phyloP scores from a whole-genome alignment of 306 rosid species.

The Sechiopsis laciniata region DNA sequence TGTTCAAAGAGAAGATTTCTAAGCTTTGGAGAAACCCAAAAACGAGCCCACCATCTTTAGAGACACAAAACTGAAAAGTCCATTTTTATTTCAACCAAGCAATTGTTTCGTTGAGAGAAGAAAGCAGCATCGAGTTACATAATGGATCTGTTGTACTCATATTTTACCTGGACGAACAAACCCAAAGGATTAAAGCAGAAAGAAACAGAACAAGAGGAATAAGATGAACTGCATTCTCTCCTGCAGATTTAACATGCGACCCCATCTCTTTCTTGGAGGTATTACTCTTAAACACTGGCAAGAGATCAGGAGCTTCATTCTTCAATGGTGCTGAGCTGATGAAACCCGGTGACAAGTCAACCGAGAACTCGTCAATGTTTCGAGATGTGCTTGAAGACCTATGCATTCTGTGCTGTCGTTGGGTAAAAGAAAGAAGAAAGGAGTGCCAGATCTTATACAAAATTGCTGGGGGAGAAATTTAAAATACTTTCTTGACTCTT shows the following conservation, averaged over 20 bases:
- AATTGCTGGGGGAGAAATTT: not conserved
- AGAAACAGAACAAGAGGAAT: slow-evolving; percentile 57
- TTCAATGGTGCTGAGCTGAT: slow-evolving; percentile 29
- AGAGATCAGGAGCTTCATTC: slow-evolving; percentile 28
- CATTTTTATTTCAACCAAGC: slow-evolving; percentile 4
- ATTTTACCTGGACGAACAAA: slow-evolving; percentile 41
- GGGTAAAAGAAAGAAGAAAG: not conserved
- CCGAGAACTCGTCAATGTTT: slow-evolving; percentile 35
- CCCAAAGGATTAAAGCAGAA: slow-evolving; percentile 67
- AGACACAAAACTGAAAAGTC: not conserved
- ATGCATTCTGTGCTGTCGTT: slow-evolving; percentile 24
- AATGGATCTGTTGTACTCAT: not conserved
- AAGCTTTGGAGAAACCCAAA: not conserved
- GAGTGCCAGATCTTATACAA: slow-evolving; percentile 2
- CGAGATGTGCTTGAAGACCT: slow-evolving; percentile 35
- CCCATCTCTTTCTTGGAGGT: slow-evolving; percentile 40
- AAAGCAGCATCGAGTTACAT: not conserved
- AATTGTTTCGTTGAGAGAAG: not conserved
- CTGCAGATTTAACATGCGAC: slow-evolving; percentile 27
- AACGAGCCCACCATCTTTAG: not conserved
- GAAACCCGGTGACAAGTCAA: slow-evolving; percentile 24
- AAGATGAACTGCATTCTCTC: slow-evolving; percentile 53
- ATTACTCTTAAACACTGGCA: slow-evolving; percentile 37
- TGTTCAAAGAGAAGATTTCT: no score
- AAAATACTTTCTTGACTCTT: not conserved